Conservation (phyloP, 1,284 basidiomycete species). For the Omphalotus olearius region DNA sequence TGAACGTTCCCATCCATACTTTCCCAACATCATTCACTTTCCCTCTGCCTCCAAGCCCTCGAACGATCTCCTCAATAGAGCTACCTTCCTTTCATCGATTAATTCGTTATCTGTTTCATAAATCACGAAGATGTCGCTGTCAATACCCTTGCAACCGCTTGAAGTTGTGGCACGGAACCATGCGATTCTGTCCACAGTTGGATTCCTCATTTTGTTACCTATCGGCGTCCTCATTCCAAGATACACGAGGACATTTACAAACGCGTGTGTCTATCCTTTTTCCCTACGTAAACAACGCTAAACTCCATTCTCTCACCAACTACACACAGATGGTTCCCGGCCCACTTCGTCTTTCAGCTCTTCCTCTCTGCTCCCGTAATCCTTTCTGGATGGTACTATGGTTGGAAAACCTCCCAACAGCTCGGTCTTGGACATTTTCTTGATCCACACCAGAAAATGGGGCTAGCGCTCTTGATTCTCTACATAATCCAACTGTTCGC, state of each 20-base stretch:
- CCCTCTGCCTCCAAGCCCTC: too few relatives aligned
- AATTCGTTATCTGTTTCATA: too few relatives aligned
- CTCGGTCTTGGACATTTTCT: constrained; percentile 30
- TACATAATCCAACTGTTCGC: constrained; percentile 48
- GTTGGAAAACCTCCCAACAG: constrained; percentile 28
- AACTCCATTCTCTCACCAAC: background rate
- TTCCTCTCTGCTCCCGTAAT: constrained; percentile 44
- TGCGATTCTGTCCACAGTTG: constrained; percentile 47
- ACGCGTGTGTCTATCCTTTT: constrained; percentile 26
- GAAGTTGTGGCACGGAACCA: constrained; percentile 39
- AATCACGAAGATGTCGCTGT: background rate
- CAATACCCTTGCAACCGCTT: constrained; percentile 24
- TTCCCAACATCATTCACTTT: too few relatives aligned
- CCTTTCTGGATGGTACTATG: constrained; percentile 43
- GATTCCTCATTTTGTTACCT: constrained; percentile 59
- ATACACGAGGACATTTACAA: constrained; percentile 47
- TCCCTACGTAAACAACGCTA: background rate
- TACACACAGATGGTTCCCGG: constrained; percentile 55
- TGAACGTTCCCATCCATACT: too few relatives aligned
- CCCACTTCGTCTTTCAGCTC: constrained; percentile 43
- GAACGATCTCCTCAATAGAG: too few relatives aligned
- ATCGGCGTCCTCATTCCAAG: constrained; percentile 54
- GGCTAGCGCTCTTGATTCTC: constrained; percentile 52
- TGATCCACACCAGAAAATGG: constrained; percentile 50
- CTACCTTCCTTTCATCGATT: too few relatives aligned